Conservation (phyloP, 2,329 filamentous ascomycete species). For the Elsinoe fawcettii region DNA sequence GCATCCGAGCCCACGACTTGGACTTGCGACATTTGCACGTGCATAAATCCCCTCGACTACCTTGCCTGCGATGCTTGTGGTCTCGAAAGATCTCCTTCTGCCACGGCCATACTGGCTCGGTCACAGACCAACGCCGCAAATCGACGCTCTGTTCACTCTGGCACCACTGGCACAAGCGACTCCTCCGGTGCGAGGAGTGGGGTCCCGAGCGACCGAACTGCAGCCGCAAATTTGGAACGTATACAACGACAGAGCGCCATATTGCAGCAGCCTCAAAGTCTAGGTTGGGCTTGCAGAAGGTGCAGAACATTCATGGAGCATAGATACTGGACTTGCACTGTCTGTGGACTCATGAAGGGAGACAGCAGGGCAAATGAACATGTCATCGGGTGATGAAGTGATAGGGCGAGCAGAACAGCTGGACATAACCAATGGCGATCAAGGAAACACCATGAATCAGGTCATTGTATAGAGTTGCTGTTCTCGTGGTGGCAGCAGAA, state of each 20-base stretch:
- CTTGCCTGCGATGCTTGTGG: slow-evolving; percentile 55
- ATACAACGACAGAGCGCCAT: slow-evolving; percentile 14
- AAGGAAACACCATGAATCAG: too few relatives aligned
- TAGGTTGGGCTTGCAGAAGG: slow-evolving; percentile 52
- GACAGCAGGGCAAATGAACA: slow-evolving; percentile 14
- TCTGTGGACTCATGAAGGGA: slow-evolving; percentile 52
- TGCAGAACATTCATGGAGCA: slow-evolving; percentile 58
- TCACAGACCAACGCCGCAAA: slow-evolving; percentile 18
- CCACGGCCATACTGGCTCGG: slow-evolving; percentile 21
- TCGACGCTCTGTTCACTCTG: slow-evolving; percentile 17
- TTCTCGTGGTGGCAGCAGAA: too few relatives aligned
- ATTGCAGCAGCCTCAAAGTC: slow-evolving; percentile 35
- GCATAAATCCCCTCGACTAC: slow-evolving; percentile 52
- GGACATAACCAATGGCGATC: too few relatives aligned
- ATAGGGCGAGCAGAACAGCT: too few relatives aligned
- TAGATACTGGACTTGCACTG: slow-evolving; percentile 57
- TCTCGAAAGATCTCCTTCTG: slow-evolving; percentile 45
- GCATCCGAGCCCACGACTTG: slow-evolving; percentile 37
- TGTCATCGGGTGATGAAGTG: slow-evolving; percentile 3
- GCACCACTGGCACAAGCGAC: not conserved
- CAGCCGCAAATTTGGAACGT: slow-evolving; percentile 15
- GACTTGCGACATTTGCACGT: slow-evolving; percentile 55
- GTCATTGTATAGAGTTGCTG: too few relatives aligned
- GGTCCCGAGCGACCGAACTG: not conserved
- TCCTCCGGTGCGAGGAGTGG: not conserved